Base-by-base conservation (phyloP, 805 yeast species). In the Diddensiella transvaalensis region DNA sequence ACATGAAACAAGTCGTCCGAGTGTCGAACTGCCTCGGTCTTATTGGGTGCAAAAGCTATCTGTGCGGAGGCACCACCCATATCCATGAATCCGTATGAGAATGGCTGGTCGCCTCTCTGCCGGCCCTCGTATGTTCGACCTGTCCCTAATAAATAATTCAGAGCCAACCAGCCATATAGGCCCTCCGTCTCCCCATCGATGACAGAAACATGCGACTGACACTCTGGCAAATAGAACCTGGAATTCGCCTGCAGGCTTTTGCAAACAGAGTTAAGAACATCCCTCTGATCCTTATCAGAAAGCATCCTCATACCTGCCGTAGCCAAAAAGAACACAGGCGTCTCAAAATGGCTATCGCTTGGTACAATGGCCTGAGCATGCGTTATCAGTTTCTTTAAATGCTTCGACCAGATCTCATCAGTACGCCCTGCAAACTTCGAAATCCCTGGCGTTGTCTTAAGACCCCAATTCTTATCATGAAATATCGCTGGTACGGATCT, bases 31-130 rank as follows among this genome's bases (percentile, higher is more conserved):
- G 84, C 66, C 52, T 87, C 89, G n/a, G 75, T 71, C 3, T 60
- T 53, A 36, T 76, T 74, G 0, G 97, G 97, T 5, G 86, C 89
- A 74, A 90, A 93, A 5, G 98, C 96, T 19, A 93, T 79, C 62
- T 93, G 99, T 0, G 96, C 88, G 1, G 96, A 88, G 0, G 99
- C 99, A 11, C 99, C 99, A 13, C 99, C 99, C 99, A 93, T 93
- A 65, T 93, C 99, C 91, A 93, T 85, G 59, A 93, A 91, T 3
- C 99, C 99, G 55, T 77, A 83, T 0, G 96, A 81, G 15, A 26
- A 6, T 2, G 41, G 22, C 1, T 63, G 61, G 8, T 62, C 64
- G 1, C 53, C 47, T 21, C 54, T 62, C 8, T 35, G 15, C 8
- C 15, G 21, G 15, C 33, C 22, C 19, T 47, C 46, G 59, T 63